Evolutionary conservation across 257 asterid species (phyloP).

Genomic region (Scutellaria baicalensis): DNA sequence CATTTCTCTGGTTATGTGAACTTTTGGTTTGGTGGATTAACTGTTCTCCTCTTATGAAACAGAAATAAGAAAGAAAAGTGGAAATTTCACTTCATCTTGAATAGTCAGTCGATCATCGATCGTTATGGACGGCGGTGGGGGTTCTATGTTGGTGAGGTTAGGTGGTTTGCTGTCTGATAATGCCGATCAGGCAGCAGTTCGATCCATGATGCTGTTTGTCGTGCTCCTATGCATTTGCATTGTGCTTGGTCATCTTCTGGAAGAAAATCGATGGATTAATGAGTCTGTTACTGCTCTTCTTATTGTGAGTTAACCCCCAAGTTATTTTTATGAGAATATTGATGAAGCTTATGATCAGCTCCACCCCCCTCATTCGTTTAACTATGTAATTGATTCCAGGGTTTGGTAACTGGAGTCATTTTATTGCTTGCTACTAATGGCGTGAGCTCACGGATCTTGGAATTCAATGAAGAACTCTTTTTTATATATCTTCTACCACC

Average conservation of each 20-base stretch:
- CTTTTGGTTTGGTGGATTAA: background rate
- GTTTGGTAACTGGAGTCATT: constrained; percentile 42
- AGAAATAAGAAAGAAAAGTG: background rate
- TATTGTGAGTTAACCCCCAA: constrained; percentile 29
- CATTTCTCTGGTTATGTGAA: background rate
- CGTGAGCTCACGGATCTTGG: constrained; percentile 47
- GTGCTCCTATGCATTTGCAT: constrained; percentile 54
- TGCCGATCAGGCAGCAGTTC: constrained; percentile 19
- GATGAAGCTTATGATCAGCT: background rate
- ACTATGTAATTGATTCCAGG: constrained; percentile 30
- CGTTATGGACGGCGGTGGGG: constrained; percentile 1
- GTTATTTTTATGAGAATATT: background rate
- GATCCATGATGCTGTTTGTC: constrained; percentile 43
- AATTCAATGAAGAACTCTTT: constrained; percentile 64
- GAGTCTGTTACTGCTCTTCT: constrained; percentile 51
- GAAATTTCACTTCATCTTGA: background rate
- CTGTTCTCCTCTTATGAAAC: background rate
- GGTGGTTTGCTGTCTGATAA: constrained; percentile 7
- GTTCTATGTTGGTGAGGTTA: constrained; percentile 5
- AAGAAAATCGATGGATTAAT: constrained; percentile 57
- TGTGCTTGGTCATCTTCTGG: constrained; percentile 54
- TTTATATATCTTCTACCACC: constrained; percentile 81
- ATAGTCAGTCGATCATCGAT: background rate
- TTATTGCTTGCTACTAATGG: constrained; percentile 44
- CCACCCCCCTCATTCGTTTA: background rate